These are phyloP conservation scores for Kalmanozyma brasiliensis DNA, from an alignment of 1,284 basidiomycete genomes.

Conservation along the genomic window DNA sequence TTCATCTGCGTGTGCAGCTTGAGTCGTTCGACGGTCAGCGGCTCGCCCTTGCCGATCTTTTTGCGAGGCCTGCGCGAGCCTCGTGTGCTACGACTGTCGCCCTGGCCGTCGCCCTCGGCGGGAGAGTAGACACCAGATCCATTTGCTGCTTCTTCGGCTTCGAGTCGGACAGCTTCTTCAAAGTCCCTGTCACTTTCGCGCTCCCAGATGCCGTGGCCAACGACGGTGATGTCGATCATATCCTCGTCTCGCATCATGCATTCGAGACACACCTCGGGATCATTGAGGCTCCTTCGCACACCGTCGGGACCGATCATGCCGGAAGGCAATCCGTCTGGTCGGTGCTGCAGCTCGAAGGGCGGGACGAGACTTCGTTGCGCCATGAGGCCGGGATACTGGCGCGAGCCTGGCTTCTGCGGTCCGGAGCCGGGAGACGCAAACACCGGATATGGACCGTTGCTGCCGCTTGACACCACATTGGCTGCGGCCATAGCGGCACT, in stretches of 20 bases:
- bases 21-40: constrained; percentile 71
- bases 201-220: constrained; percentile 87
- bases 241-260: constrained; percentile 99
- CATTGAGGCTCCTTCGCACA: constrained; percentile 58
- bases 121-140: constrained; percentile 4
- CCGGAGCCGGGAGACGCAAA: constrained; percentile 42
- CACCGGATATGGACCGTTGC: constrained; percentile 62
- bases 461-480: constrained; percentile 52
- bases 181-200: constrained; percentile 85
- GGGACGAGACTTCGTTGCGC: constrained; percentile 64
- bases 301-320: constrained; percentile 61
- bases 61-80: constrained; percentile 72
- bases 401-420: constrained; percentile 35
- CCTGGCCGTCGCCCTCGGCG: constrained; percentile 20
- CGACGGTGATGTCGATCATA: constrained; percentile 93
- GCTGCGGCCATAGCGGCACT: constrained; percentile 56
- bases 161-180: constrained; percentile 80
- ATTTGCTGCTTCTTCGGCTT: constrained; percentile 69
- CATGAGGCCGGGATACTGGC: constrained; percentile 62
- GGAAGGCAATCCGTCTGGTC: constrained; percentile 61
- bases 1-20: constrained; percentile 85
- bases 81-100: constrained; percentile 36
- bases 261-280: constrained; percentile 87
- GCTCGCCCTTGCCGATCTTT: constrained; percentile 67
- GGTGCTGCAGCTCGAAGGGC: constrained; percentile 66